Evolutionary conservation across 495 filamentous ascomycete genomes (phyloP).

Genomic region (Elasticomyces elasticus): DNA sequence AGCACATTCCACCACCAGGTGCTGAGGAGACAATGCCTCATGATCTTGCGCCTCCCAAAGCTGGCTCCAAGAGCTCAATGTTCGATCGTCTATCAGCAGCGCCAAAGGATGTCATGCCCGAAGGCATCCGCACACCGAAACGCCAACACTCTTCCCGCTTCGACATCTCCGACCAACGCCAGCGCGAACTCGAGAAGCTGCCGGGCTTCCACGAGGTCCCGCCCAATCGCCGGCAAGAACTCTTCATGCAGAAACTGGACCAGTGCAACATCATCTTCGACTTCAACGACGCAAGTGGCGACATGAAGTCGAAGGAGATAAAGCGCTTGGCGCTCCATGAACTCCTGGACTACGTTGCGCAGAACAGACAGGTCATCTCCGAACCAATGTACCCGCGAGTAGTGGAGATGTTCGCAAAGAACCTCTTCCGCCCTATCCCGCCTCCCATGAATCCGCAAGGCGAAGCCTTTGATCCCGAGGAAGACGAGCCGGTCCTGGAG

Average conservation of each 20-base stretch:
- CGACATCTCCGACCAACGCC: constrained; percentile 83
- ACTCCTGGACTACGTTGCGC: constrained; percentile 93
- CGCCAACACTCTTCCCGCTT: constrained; percentile 96
- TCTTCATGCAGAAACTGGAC: constrained; percentile 99
- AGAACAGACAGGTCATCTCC: constrained; percentile 95
- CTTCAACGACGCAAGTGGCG: constrained; percentile 95
- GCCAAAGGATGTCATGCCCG: constrained; percentile 79
- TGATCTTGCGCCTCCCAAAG: constrained; percentile 87
- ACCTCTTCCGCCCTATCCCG: constrained; percentile 92
- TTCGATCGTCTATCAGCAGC: constrained; percentile 88
- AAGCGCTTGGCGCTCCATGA: constrained; percentile 95
- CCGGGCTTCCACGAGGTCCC: constrained; percentile 98
- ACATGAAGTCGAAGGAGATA: constrained; percentile 99
- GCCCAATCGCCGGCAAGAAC: constrained; percentile 85
- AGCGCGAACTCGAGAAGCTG: constrained; percentile 91
- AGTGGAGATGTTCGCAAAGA: constrained; percentile 99
- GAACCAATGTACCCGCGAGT: constrained; percentile 98
- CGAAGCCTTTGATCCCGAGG: constrained; percentile 96
- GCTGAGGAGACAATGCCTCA: constrained; percentile 96
- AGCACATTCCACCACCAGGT: constrained; percentile 91
- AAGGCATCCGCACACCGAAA: constrained; percentile 89
- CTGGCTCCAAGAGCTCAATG: constrained; percentile 72
- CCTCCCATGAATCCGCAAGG: constrained; percentile 95
- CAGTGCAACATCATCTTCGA: constrained; percentile 99
- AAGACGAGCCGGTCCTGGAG: constrained; percentile 95